phyloP scores from a whole-genome alignment of 2,329 filamentous ascomycete species.

The Pestalotiopsis sp. region DNA sequence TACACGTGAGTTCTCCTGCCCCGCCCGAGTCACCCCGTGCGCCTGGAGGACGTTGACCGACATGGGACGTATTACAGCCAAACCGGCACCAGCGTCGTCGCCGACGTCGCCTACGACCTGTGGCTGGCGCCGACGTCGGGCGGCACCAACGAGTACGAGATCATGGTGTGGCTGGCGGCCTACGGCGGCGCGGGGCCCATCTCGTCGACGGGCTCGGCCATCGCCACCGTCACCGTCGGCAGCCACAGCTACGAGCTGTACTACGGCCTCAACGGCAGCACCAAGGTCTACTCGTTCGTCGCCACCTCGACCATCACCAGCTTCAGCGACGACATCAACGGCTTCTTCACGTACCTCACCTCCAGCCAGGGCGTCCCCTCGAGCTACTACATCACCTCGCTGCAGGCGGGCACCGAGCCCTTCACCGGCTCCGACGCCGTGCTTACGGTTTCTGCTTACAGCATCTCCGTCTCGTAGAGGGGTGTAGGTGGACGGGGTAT shows the following conservation, averaged over 20 bases:
- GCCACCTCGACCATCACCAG: slow-evolving; percentile 39
- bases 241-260: slow-evolving; percentile 55
- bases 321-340: slow-evolving; percentile 57
- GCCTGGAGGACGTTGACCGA: too few species aligned
- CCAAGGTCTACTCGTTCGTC: slow-evolving; percentile 55
- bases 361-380: slow-evolving; percentile 44
- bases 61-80: too few species aligned
- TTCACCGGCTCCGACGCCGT: slow-evolving; percentile 49
- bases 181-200: slow-evolving; percentile 27
- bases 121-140: slow-evolving; percentile 50
- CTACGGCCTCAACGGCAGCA: slow-evolving; percentile 54
- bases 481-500: too few species aligned
- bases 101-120: slow-evolving; percentile 60
- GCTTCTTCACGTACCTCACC: slow-evolving; percentile 58
- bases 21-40: too few species aligned
- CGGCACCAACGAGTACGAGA: slow-evolving; percentile 53
- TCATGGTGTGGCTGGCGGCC: slow-evolving; percentile 41
- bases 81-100: slow-evolving; percentile 47
- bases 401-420: slow-evolving; percentile 57
- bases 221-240: slow-evolving; percentile 53
- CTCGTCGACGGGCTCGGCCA: slow-evolving; percentile 46
- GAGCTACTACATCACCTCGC: slow-evolving; percentile 52
- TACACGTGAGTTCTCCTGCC: slow-evolving; percentile 41
- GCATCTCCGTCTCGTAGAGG: slow-evolving; percentile 8
- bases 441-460: slow-evolving; percentile 10